These are phyloP conservation scores for Penicillium ochrochloron DNA, from an alignment of 495 filamentous ascomycete species.

Conservation along the genomic window DNA sequence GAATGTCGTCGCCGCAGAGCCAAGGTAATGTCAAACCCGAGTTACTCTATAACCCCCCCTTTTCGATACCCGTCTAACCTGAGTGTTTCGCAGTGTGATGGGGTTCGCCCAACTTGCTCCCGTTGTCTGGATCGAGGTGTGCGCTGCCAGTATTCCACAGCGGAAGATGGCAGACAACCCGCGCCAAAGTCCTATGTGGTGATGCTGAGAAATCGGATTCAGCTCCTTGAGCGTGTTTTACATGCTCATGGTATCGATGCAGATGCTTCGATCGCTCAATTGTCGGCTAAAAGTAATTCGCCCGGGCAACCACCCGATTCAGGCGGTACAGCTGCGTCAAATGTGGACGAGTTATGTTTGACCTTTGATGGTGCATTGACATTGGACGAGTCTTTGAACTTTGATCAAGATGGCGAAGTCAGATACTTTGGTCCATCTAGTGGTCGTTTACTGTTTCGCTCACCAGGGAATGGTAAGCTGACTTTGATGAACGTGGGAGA, in stretches of 20 bases:
- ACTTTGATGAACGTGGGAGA: background rate
- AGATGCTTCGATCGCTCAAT: slow-evolving; percentile 29
- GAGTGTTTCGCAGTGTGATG: slow-evolving; percentile 28
- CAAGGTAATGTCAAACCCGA: slow-evolving; percentile 24
- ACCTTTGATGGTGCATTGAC: slow-evolving; percentile 36
- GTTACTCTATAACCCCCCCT: background rate
- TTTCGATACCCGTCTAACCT: background rate
- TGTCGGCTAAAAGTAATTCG: slow-evolving; percentile 19
- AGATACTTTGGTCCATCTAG: slow-evolving; percentile 39
- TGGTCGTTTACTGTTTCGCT: slow-evolving; percentile 32
- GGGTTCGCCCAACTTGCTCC: slow-evolving; percentile 31
- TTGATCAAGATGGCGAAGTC: slow-evolving; percentile 38
- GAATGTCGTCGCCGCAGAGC: slow-evolving; percentile 38
- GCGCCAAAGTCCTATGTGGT: slow-evolving; percentile 39
- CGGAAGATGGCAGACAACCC: slow-evolving; percentile 34
- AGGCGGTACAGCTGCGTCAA: slow-evolving; percentile 7
- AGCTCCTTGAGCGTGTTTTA: slow-evolving; percentile 31
- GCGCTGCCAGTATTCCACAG: slow-evolving; percentile 32
- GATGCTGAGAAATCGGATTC: slow-evolving; percentile 34
- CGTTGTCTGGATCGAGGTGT: slow-evolving; percentile 33
- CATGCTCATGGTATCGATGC: slow-evolving; percentile 30
- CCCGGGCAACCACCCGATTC: slow-evolving; percentile 9
- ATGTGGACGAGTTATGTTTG: slow-evolving; percentile 30
- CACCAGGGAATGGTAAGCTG: slow-evolving; percentile 20
- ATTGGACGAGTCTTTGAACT: slow-evolving; percentile 37